Base-by-base conservation (phyloP, 2,329 filamentous ascomycete species). In the Talaromyces verruculosus region DNA sequence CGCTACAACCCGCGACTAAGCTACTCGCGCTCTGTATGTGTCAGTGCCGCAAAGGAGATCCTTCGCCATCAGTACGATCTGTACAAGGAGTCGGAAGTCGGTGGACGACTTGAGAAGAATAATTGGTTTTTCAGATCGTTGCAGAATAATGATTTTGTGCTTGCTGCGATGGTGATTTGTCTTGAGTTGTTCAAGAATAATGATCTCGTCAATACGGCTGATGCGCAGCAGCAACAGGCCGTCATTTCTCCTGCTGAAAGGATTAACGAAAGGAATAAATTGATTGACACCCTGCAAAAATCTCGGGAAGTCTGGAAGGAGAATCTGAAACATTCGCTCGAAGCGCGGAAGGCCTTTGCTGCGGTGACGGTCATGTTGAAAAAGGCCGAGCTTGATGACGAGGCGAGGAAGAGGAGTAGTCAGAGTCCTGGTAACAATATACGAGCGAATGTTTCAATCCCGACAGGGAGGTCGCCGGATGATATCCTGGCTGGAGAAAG, bases 151-250 rank as follows among this genome's bases (percentile, higher is more conserved):
- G 85, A 88, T 71, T 88, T 85, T 63, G 75, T 89, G 61, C 78
- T 89, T 1, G 85, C 85, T 1, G 82, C 83, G 64, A 85, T 86
- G 79, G 79, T 88, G 3, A 69, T 89, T 2, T 87, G 85, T 67
- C 75, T 88, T 25, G 72, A 73, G 5, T 45, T 77, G 25, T 69
- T 63, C 33, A 63, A 60, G 3, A 61, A 63, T 7, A 45, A 47
- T 19, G 65, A 63, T 11, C 33, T 41, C 7, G 43, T 63, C 15
- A 47, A 30, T 17, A 43, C 61, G 1, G 35, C 49, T 5, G 39
- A 63, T 41, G 30, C 30, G 15, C 65, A 17, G 30, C 47, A 63
- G 37, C 57, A 63, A n/a, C 61, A 28, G 13, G 35, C 35, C 15
- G 33, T 25, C 7, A 30, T 39, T 13, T 28, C 37, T 45, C 35